Conservation (phyloP, 2,329 filamentous ascomycete genomes). For the Apiospora hydei region DNA sequence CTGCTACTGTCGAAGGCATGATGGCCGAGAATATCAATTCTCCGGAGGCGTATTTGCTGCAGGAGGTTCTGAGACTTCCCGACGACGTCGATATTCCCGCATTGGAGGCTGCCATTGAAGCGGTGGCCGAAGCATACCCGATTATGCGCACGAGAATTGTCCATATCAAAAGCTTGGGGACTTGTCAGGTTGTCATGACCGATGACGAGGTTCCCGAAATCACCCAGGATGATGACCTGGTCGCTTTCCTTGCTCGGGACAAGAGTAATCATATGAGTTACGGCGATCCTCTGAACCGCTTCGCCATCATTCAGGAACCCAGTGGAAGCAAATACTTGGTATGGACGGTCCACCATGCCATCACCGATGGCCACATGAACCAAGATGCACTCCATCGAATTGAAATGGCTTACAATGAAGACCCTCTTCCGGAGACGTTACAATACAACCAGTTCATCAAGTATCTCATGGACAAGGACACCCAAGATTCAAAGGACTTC, state of each 20-base stretch:
- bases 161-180: background rate
- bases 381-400: slow-evolving; percentile 21
- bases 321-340: background rate
- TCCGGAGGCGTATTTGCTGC: background rate
- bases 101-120: background rate
- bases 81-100: background rate
- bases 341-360: background rate
- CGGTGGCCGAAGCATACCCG: background rate
- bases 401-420: slow-evolving; percentile 22
- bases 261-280: slow-evolving; percentile 16
- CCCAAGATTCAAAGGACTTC: background rate
- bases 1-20: slow-evolving; percentile 10
- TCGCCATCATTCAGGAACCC: background rate
- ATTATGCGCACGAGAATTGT: slow-evolving; percentile 18
- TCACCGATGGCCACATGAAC: slow-evolving; percentile 8
- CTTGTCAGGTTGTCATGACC: slow-evolving; percentile 3
- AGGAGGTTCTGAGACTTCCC: slow-evolving; percentile 4
- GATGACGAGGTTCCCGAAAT: slow-evolving; percentile 1
- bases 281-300: background rate
- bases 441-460: slow-evolving; percentile 14
- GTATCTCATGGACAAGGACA: slow-evolving; percentile 3
- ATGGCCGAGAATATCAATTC: slow-evolving; percentile 3
- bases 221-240: background rate
- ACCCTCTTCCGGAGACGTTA: slow-evolving; percentile 17
- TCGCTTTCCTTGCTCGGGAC: slow-evolving; percentile 18